Percentiles rank a stretch among this genome's conserved stretches.
Conservation (phyloP, 1,139 yeast species). For the Taiozyma sp. region DNA sequence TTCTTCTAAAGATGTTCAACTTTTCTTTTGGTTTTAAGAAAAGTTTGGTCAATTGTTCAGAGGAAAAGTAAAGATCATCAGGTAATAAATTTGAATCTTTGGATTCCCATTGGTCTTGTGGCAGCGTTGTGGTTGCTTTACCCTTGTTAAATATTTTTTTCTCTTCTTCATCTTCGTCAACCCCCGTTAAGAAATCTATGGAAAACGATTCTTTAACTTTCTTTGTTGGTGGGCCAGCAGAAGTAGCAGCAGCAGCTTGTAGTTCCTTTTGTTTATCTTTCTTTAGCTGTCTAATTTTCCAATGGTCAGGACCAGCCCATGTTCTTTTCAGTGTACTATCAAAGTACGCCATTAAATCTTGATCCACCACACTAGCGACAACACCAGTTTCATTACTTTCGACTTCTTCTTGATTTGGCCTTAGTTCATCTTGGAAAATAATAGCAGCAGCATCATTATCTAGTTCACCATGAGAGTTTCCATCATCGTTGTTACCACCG, state of each 20-base stretch:
- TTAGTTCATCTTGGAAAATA: constrained; percentile 18
- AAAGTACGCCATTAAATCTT: constrained; percentile 74
- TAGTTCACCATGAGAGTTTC: constrained; percentile 24
- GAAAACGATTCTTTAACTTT: constrained; percentile 31
- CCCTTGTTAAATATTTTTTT: constrained; percentile 48
- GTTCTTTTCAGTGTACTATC: constrained; percentile 63
- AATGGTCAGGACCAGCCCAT: constrained; percentile 94
- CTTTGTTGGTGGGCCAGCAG: constrained; percentile 17
- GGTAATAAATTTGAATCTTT: constrained; percentile 54
- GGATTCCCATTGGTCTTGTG: constrained; percentile 38
- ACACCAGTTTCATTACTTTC: constrained; percentile 22
- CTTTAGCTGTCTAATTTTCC: constrained; percentile 73
- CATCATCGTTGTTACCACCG: constrained; percentile 19
- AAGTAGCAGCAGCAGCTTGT: constrained; percentile 11
- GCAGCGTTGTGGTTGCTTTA: constrained; percentile 35
- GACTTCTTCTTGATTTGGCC: constrained; percentile 17
- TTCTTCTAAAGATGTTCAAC: constrained; percentile 29
- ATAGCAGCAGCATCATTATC: constrained; percentile 33
- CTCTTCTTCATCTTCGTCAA: constrained; percentile 34
- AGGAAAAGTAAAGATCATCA: constrained; percentile 68
- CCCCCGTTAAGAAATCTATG: constrained; percentile 46
- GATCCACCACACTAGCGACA: constrained; percentile 43
- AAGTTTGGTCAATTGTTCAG: constrained; percentile 61
- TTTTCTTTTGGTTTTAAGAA: constrained; percentile 61
- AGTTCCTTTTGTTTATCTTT: constrained; percentile 19